phyloP scores from a whole-genome alignment of 371 early-diverging fungal species.

The Mortierella sp. region DNA sequence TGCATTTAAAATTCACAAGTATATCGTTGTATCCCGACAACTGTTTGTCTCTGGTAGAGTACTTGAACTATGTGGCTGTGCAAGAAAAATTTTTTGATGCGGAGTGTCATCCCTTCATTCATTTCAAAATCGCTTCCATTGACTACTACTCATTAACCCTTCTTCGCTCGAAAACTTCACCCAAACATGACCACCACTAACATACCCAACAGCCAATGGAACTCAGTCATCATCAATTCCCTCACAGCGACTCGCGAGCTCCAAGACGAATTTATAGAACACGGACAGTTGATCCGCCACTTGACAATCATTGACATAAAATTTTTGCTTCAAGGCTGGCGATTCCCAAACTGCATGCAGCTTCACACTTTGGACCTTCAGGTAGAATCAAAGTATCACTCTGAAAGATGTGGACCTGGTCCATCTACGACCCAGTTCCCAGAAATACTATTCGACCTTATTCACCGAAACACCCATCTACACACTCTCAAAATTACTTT shows the following conservation, averaged over 20 bases:
- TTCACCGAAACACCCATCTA: no score
- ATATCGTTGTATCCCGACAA: no score
- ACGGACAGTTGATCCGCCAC: neutral
- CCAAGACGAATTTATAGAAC: neutral
- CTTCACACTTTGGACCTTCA: neutral
- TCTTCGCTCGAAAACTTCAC: neutral
- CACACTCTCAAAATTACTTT: no score
- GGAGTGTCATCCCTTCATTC: no score
- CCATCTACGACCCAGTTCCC: no score
- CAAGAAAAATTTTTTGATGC: neutral
- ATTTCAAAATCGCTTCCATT: no score
- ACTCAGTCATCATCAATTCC: neutral
- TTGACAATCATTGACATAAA: neutral
- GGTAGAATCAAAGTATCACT: neutral
- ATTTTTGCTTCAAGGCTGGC: neutral
- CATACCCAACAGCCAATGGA: neutral
- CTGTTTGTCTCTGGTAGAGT: no score
- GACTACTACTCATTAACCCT: no score
- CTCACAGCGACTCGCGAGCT: neutral
- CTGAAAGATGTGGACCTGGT: no score
- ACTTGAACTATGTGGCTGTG: neutral
- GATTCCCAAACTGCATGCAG: neutral
- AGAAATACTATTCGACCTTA: no score
- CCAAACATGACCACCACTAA: neutral
- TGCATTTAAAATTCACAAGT: no score